A percentile compares a stretch with the other conserved stretches of the same genome.
These are phyloP conservation scores for Curvularia verruculosa DNA, from an alignment of 2,329 filamentous ascomycete species.

Conservation along the genomic window DNA sequence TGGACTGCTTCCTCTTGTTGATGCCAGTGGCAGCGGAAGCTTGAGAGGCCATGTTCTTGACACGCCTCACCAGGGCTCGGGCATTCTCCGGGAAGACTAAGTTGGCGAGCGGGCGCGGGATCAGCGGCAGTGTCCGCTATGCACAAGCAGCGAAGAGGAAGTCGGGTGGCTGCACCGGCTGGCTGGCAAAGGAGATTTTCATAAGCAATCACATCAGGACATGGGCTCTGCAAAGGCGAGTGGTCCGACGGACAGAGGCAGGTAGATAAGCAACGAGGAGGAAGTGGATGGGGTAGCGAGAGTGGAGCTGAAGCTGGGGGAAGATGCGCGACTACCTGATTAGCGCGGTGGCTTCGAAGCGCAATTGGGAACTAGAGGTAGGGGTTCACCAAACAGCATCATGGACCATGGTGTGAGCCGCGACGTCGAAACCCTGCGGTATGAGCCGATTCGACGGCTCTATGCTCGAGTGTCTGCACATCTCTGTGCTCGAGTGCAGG, in stretches of 20 bases:
- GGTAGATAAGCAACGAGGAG: conserved; percentile 19
- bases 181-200: conserved; percentile 12
- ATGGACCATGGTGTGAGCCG: background rate
- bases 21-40: conserved; percentile 47
- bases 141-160: conserved; percentile 22
- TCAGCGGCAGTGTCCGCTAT: conserved; percentile 65
- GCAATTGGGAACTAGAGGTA: conserved; percentile 19
- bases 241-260: background rate
- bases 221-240: conserved; percentile 3
- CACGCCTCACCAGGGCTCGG: conserved; percentile 17
- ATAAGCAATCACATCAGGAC: conserved; percentile 5
- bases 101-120: conserved; percentile 55
- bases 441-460: background rate
- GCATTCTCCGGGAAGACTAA: conserved; percentile 17
- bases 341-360: conserved; percentile 17
- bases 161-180: conserved; percentile 23
- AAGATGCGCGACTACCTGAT: conserved; percentile 17
- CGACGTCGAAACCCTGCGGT: background rate
- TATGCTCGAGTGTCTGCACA: background rate
- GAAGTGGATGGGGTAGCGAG: conserved; percentile 26
- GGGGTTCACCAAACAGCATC: conserved; percentile 12
- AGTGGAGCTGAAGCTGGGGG: conserved; percentile 36
- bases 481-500: conserved; percentile 11
- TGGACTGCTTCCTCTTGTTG: conserved; percentile 72
- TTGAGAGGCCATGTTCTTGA: conserved; percentile 36